These are phyloP conservation scores for Tilletia caries DNA, from an alignment of 1,284 basidiomycete genomes.

Conservation along the genomic window DNA sequence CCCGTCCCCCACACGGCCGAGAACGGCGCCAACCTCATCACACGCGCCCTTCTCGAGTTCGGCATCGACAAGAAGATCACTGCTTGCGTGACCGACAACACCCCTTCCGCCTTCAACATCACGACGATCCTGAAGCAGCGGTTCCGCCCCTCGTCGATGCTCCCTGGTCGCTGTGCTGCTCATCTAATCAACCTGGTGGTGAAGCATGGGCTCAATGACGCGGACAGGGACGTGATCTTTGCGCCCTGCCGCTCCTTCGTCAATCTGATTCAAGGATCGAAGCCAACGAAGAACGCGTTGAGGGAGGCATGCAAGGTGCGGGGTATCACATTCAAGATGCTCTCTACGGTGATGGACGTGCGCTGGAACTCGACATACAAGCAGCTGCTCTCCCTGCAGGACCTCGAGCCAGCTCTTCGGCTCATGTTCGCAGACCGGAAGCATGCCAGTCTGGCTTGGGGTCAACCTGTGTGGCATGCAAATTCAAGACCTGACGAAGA, in stretches of 20 bases:
- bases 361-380: not conserved
- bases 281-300: not conserved
- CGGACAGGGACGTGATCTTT: not conserved
- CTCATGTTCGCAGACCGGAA: not conserved
- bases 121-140: not conserved
- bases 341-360: not conserved
- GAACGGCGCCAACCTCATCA: not conserved
- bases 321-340: not conserved
- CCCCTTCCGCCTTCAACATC: not conserved
- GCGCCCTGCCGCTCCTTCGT: not conserved
- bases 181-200: constrained; percentile 3
- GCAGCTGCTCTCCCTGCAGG: not conserved
- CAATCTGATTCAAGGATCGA: not conserved
- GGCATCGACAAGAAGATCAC: not conserved
- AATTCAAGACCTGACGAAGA: not conserved
- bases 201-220: not conserved
- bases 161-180: not conserved
- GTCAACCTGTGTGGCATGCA: not conserved
- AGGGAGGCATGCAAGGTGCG: not conserved
- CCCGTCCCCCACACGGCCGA: not conserved
- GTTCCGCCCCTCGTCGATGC: not conserved
- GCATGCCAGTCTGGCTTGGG: not conserved
- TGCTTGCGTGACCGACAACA: not conserved
- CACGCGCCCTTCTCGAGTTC: not conserved
- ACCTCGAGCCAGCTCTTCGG: not conserved